These are phyloP conservation scores for Leccinum colubrinum DNA, from an alignment of 1,284 basidiomycete species.

Conservation along the genomic window DNA sequence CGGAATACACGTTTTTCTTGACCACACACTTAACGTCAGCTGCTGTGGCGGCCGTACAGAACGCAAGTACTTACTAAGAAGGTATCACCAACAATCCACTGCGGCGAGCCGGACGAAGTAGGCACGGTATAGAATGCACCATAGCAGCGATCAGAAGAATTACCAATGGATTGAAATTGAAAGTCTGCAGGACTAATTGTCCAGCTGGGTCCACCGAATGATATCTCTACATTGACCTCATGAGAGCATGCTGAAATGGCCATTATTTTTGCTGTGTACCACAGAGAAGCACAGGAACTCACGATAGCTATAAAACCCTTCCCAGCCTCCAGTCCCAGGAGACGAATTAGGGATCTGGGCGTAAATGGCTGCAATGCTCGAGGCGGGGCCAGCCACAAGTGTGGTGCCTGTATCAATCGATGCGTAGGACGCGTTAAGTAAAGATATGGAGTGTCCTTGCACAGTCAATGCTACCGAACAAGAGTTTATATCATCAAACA, in stretches of 20 bases:
- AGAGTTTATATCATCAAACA: not conserved
- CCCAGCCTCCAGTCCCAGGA: slow-evolving; percentile 35
- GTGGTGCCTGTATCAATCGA: slow-evolving; percentile 58
- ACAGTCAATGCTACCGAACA: slow-evolving; percentile 40
- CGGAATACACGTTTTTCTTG: slow-evolving; percentile 34
- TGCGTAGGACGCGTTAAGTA: slow-evolving; percentile 37
- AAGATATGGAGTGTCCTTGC: slow-evolving; percentile 36
- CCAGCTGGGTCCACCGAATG: slow-evolving; percentile 50
- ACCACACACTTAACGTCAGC: slow-evolving; percentile 5
- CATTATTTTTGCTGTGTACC: not conserved
- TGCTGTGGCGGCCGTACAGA: not conserved
- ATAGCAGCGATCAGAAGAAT: slow-evolving; percentile 17
- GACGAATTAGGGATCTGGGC: slow-evolving; percentile 40
- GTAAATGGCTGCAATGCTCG: slow-evolving; percentile 43
- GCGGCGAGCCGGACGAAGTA: slow-evolving; percentile 6
- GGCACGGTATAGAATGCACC: slow-evolving; percentile 29
- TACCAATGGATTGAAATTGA: slow-evolving; percentile 13
- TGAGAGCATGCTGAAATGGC: slow-evolving; percentile 40
- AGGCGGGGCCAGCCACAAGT: slow-evolving; percentile 46
- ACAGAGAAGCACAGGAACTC: slow-evolving; percentile 12
- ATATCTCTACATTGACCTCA: slow-evolving; percentile 40
- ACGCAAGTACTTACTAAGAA: slow-evolving; percentile 20
- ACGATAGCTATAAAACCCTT: slow-evolving; percentile 50
- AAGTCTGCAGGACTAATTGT: slow-evolving; percentile 27
- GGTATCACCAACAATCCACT: slow-evolving; percentile 31